Evolutionary conservation across 192 early-diverging fungal genomes (phyloP), one percentile per base, ranked within the genome.

Genomic region (Entomortierella chlamydospora): DNA sequence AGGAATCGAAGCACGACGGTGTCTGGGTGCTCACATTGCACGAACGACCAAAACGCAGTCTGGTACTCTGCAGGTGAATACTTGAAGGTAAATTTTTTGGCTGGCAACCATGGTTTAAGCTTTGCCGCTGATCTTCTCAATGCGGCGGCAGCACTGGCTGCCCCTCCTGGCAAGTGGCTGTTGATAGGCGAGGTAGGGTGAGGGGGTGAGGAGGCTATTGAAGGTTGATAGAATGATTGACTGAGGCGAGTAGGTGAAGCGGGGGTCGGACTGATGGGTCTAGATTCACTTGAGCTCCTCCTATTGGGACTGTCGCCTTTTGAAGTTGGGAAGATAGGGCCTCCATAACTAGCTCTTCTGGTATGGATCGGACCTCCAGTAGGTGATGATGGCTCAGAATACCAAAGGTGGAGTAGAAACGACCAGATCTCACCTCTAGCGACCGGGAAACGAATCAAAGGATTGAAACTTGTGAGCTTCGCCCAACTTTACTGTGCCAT

Each of bases 1-100:
- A 97, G 70, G 81, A 93, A 96, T 15, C 95, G 86, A 47, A 94
- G 84, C 62, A 93, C 53, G 10, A 93, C 76, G 0, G 88, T 84
- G 70, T 95, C 94, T 13, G 90, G 92, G 54, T 93, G 87, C 66
- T 93, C 91, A 52, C 73, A 83, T 61, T 82, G 84, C 45, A 90
- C 82, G 29, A 87, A 83, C 23, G 69, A 72, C 88, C 91, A 93
- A 64, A 93, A 92, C 12, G 88, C 85, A 0, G 78, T 81, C 15
- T 87, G 84, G 22, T 92, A 84, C 17, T 83, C 84, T 13, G 60
- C 29, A 1, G 79, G 70, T 1, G 65, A 62, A 26, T 70, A 79
- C 57, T 79, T 79, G 52, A 79, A 79, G 0, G 68, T 79, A 29
- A 79, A 79, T 43, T 79, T 79, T 54, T 79, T 79, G 17, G 76